Evolutionary conservation across 176 grass and related monocot species (phyloP).

Genomic region (Ensete ventricosum): DNA sequence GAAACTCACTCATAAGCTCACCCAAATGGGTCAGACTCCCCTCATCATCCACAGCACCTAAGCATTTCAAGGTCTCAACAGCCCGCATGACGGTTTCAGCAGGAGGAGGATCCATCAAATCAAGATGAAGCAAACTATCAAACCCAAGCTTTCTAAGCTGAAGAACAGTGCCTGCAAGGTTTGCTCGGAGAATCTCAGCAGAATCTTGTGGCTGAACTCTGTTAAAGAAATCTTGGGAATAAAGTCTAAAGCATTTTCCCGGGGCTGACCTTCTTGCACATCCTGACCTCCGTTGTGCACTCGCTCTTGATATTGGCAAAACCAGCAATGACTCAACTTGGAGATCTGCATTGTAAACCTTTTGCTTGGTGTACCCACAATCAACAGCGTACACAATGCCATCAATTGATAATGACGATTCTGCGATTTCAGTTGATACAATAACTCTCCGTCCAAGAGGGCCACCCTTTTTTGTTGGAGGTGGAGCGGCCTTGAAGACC

Average conservation of each 20-base stretch:
- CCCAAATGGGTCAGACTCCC: conserved; percentile 7
- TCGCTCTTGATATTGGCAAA: conserved; percentile 21
- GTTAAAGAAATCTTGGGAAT: not conserved
- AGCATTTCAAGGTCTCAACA: conserved; percentile 12
- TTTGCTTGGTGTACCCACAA: conserved; percentile 17
- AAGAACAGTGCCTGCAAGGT: conserved; percentile 16
- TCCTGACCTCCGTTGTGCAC: conserved; percentile 15
- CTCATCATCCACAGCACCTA: conserved; percentile 23
- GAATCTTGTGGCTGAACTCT: not conserved
- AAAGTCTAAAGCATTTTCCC: conserved; percentile 26
- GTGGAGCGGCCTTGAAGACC: conserved; percentile 21
- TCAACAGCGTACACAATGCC: conserved; percentile 17
- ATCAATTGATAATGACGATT: conserved; percentile 23
- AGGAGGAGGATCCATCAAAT: conserved; percentile 22
- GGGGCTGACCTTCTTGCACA: conserved; percentile 11
- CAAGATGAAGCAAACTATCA: conserved; percentile 13
- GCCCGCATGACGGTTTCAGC: not conserved
- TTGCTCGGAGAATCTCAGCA: conserved; percentile 22
- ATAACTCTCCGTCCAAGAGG: conserved; percentile 20
- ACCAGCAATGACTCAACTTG: conserved; percentile 13
- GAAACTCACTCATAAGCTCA: conserved; percentile 20
- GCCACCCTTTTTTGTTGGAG: conserved; percentile 8
- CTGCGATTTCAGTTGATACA: conserved; percentile 19
- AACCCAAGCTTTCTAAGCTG: conserved; percentile 16
- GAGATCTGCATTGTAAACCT: conserved; percentile 21